Percentiles rank a stretch among this genome's conserved stretches.
Conservation (phyloP, 2,329 filamentous ascomycete species). For the Sporothrix phasma region DNA sequence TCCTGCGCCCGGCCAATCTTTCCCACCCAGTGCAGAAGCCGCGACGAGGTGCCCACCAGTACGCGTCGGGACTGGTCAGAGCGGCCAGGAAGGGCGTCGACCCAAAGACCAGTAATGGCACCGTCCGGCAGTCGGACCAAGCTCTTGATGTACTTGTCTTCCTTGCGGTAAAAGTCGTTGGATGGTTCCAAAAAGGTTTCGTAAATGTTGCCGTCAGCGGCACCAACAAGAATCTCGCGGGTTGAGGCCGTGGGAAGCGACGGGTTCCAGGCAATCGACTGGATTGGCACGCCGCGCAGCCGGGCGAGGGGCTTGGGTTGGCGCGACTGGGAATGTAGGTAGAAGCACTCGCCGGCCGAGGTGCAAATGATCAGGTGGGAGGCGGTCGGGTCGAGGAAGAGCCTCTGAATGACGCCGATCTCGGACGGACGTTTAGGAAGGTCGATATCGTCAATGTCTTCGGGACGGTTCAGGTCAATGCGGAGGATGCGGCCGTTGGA, state of each 20-base stretch:
- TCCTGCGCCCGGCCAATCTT: conserved; percentile 61
- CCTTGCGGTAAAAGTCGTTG: conserved; percentile 87
- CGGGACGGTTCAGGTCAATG: conserved; percentile 86
- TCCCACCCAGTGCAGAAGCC: conserved; percentile 72
- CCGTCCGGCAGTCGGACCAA: conserved; percentile 77
- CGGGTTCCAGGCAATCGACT: conserved; percentile 90
- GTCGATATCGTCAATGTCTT: conserved; percentile 97
- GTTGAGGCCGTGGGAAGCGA: conserved; percentile 88
- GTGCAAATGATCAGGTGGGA: conserved; percentile 91
- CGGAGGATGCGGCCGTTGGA: conserved; percentile 86
- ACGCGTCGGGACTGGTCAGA: conserved; percentile 61
- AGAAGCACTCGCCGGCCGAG: conserved; percentile 89
- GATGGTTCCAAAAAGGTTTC: conserved; percentile 92
- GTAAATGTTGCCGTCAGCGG: conserved; percentile 89
- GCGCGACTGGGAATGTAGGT: conserved; percentile 89
- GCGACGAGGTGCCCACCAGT: conserved; percentile 67
- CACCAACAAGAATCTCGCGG: conserved; percentile 82
- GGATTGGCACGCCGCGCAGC: conserved; percentile 76
- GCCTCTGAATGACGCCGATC: conserved; percentile 81
- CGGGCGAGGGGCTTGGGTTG: conserved; percentile 73
- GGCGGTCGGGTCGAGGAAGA: conserved; percentile 95
- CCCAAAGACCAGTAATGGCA: conserved; percentile 74
- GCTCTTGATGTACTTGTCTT: conserved; percentile 82
- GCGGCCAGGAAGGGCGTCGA: conserved; percentile 57
- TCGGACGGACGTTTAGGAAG: conserved; percentile 88